Base-by-base conservation (phyloP, 2,329 filamentous ascomycete species). In the Huntiella savannae region DNA sequence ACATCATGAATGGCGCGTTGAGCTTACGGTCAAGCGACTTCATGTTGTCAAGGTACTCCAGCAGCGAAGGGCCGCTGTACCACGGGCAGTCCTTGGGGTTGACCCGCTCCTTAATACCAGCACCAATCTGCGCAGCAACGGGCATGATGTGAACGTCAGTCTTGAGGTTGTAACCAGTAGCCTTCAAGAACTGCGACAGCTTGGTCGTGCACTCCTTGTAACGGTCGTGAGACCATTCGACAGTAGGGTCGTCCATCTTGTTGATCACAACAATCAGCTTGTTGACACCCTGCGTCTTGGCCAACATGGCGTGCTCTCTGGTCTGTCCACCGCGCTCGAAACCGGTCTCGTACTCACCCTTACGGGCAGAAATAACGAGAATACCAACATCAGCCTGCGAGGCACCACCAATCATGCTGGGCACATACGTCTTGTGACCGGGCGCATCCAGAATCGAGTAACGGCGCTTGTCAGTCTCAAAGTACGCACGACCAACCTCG, bases 1-100 rank as follows among this genome's bases (percentile, higher is more conserved):
- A 83, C 87, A 98, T 95, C 91, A 98, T 96, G 71, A 98, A 96
- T 7, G 91, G 88, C 2, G 91, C 91, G 56, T 94, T 94, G 56
- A 95, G 65, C 69, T 96, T 98, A 56, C 91, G 84, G 62, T 98
- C 88, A 35, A 95, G 73, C 10, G 88, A 77, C 57, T 81, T 77
- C 84, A 96, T 95, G 59, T 75, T 69, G 60, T 95, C 88, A n/a
- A 98, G 76, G 63, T 87, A 95, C 63, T 96, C 88, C 15, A 98
- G 77, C 40, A 98, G 74, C 15, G 87, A 91, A 7, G 88, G 88
- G 0, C 87, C 86, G 36, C 83, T 71, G 60, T 85, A 92, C 84
- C 86, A 98, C 6, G 83, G 74, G 36, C 75, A 78, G 3, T 84
- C 54, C 2, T 77, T 79, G 59, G 81, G 77, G 15, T 85, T 77